These are phyloP conservation scores for Simmondsia chinensis DNA, from an alignment of 148 eudicot genomes.

Conservation along the genomic window DNA sequence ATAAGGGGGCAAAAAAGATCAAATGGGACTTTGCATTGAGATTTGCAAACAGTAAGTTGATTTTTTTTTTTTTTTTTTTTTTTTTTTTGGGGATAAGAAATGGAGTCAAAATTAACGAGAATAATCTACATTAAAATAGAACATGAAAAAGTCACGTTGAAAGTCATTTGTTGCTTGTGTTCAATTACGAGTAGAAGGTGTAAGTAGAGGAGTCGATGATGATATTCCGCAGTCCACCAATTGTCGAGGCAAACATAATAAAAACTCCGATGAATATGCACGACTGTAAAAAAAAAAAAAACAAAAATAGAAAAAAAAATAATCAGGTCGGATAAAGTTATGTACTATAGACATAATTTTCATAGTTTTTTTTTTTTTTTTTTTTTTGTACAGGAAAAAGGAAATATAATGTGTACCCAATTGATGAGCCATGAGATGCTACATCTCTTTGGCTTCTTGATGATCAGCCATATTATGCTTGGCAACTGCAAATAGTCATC, in stretches of 20 bases:
- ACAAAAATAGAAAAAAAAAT: neutral
- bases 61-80: too few species aligned
- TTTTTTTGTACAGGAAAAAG: too few species aligned
- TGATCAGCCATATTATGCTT: conserved; percentile 67
- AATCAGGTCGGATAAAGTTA: too few species aligned
- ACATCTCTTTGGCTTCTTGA: conserved; percentile 74
- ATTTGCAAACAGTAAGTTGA: too few species aligned
- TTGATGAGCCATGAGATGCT: conserved; percentile 69
- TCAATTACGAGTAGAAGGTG: conserved; percentile 47
- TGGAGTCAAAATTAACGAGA: too few species aligned
- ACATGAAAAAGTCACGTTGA: neutral
- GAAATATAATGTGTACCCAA: conserved; percentile 70
- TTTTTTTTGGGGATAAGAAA: too few species aligned
- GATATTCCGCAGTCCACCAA: conserved; percentile 81
- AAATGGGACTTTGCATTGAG: too few species aligned
- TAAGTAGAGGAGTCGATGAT: conserved; percentile 71
- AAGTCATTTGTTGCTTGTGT: neutral
- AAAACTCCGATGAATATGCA: conserved; percentile 65
- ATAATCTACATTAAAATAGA: too few species aligned
- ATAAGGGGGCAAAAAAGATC: too few species aligned
- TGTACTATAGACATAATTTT: too few species aligned
- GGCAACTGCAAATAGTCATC: conserved; percentile 54
- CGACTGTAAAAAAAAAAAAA: conserved; percentile 23
- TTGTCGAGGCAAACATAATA: conserved; percentile 76
- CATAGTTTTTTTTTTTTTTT: too few species aligned